Percentiles rank a stretch among this genome's conserved stretches.
Evolutionary conservation across 768 basidiomycete species (phyloP).

Genomic region (Termitomyces bulborhizus): DNA sequence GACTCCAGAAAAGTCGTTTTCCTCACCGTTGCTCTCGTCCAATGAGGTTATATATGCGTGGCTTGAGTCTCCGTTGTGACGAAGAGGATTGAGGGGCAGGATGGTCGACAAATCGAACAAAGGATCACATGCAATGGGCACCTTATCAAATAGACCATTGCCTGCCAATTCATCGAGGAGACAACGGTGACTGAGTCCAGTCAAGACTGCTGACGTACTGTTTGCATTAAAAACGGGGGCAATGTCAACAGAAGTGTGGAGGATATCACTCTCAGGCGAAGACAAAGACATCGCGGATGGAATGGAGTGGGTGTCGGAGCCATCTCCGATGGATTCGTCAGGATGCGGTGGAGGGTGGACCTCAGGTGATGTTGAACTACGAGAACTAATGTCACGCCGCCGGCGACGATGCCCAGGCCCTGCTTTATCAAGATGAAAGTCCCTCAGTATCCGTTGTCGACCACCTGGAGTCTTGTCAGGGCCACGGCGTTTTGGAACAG

Average conservation of each 20-base stretch:
- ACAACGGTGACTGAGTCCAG: not conserved
- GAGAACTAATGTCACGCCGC: constrained; percentile 16
- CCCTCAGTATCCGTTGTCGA: constrained; percentile 54
- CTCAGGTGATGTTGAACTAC: constrained; percentile 8
- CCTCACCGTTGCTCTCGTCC: constrained; percentile 16
- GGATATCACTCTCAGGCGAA: constrained; percentile 10
- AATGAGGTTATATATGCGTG: constrained; percentile 14
- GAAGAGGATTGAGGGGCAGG: constrained; percentile 8
- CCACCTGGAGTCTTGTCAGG: constrained; percentile 79
- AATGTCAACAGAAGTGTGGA: constrained; percentile 11
- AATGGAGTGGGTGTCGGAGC: constrained; percentile 2
- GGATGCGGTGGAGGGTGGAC: not conserved
- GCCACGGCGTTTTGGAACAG: constrained; percentile 69
- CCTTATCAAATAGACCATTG: constrained; percentile 1
- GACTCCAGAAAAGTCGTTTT: constrained; percentile 26
- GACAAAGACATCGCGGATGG: constrained; percentile 2
- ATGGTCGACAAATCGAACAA: constrained; percentile 16
- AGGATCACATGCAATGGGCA: constrained; percentile 1
- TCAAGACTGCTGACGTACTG: not conserved
- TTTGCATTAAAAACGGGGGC: not conserved
- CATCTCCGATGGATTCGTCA: not conserved
- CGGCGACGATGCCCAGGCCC: constrained; percentile 30
- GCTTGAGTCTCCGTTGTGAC: not conserved
- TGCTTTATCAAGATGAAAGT: constrained; percentile 28
- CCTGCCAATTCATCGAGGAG: not conserved